Evolutionary conservation across 2,329 filamentous ascomycete genomes (phyloP), one percentile per base, ranked within the genome.

Genomic region (Helotiales sp.): DNA sequence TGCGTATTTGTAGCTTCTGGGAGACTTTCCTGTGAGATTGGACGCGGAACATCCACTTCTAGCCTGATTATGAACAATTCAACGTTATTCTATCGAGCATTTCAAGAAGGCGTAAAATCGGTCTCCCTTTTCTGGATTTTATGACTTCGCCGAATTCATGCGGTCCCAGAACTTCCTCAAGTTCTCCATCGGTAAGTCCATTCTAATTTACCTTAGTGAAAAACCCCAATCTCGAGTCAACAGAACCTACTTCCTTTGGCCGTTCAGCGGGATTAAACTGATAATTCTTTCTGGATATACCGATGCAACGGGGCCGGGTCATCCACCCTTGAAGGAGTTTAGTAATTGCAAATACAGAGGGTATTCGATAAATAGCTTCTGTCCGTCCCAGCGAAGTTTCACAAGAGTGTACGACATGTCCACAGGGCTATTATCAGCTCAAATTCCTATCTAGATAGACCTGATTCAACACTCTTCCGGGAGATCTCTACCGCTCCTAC

Each of bases 341-440:
- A 49, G 58, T 49, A 50, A 34, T 13, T 32, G 45, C 24, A 64
- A 54, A 62, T 32, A 60, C 22, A 57, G 55, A 32, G 20, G 13
- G 47, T 32, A 57, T 64, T 34, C 34, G 47, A 37, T 68, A 24
- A 32, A 69, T 47, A 67, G 67, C 60, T 64, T 30, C 55, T 64
- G 17, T 57, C 54, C 59, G 24, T 61, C 55, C 67, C 67, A 69
- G 34, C 30, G 62, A 61, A 63, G 55, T 37, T 54, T 49, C 6
- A 60, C 34, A 49, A 52, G 47, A 55, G 60, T 50, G 17, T 67
- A 63, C 24, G 45, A 15, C 43, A 24, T 28, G 34, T 66, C 63
- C 52, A 69, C 54, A 30, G 67, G 67, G 47, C 67, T 64, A 37
- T 63, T 60, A 64, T 66, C 64, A 65, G n/a, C n/a, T n/a, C n/a